Percentiles rank a stretch among this genome's conserved stretches.
These are phyloP conservation scores for Kwoniella bestiolae DNA, from an alignment of 768 basidiomycete genomes.

Conservation along the genomic window DNA sequence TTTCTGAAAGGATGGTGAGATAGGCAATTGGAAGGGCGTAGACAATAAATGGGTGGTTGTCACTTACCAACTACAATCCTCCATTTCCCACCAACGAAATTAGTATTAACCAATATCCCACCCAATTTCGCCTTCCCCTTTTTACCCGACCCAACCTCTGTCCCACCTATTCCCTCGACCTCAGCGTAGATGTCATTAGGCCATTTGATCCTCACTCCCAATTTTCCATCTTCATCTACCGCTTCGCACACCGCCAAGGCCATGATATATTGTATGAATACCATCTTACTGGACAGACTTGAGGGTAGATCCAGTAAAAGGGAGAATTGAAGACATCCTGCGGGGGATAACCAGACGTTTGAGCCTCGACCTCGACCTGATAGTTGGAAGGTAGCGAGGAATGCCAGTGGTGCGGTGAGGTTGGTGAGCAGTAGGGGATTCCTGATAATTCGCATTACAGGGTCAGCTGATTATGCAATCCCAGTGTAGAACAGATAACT, in stretches of 20 bases:
- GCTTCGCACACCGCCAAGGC: conserved; percentile 87
- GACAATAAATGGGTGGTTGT: too few species aligned
- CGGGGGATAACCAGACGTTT: conserved; percentile 90
- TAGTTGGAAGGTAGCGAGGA: conserved; percentile 83
- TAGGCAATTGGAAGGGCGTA: neutral
- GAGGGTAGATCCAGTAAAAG: conserved; percentile 68
- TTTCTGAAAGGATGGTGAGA: too few species aligned
- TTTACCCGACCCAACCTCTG: conserved; percentile 58
- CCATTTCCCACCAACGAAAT: conserved; percentile 71
- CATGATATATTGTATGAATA: conserved; percentile 92
- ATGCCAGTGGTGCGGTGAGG: conserved; percentile 77
- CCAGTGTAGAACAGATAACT: conserved; percentile 48
- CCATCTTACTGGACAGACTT: conserved; percentile 67
- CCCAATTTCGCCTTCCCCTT: conserved; percentile 73
- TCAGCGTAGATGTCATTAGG: conserved; percentile 92
- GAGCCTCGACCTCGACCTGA: conserved; percentile 83
- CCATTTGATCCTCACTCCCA: conserved; percentile 84
- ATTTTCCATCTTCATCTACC: conserved; percentile 67
- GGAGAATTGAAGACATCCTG: conserved; percentile 85
- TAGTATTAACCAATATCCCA: conserved; percentile 88
- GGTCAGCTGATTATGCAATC: neutral
- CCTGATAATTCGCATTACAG: conserved; percentile 59
- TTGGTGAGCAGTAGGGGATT: conserved; percentile 72
- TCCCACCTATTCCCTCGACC: conserved; percentile 59
- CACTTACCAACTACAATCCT: conserved; percentile 79